Percentiles rank a stretch among this genome's conserved stretches.
Evolutionary conservation across 2,329 filamentous ascomycete species (phyloP).

Genomic region (Mycosphaerella sp.): DNA sequence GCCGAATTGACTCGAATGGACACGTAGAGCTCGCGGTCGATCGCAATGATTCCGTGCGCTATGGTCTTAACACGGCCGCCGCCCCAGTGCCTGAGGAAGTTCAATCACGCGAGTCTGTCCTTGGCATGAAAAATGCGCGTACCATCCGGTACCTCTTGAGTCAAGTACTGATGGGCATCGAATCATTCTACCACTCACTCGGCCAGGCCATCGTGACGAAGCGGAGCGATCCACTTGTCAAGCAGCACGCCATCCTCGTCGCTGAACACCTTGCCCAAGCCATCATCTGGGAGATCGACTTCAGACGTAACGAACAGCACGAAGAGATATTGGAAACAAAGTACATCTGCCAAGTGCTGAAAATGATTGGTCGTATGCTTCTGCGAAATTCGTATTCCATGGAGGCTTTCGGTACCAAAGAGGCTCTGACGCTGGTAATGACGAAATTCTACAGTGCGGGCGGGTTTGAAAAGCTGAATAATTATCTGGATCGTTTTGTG

Average conservation of each 20-base stretch:
- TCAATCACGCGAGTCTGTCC: slow-evolving; percentile 17
- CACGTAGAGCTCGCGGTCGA: slow-evolving; percentile 24
- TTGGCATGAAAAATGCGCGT: slow-evolving; percentile 66
- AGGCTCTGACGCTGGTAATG: slow-evolving; percentile 63
- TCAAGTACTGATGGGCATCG: slow-evolving; percentile 71
- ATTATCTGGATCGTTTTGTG: slow-evolving; percentile 31
- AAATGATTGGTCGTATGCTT: slow-evolving; percentile 23
- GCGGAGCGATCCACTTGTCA: slow-evolving; percentile 58
- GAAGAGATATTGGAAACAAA: slow-evolving; percentile 23
- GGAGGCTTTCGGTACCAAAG: slow-evolving; percentile 26
- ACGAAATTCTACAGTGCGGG: slow-evolving; percentile 78
- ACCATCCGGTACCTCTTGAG: slow-evolving; percentile 70
- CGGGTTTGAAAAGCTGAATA: slow-evolving; percentile 68
- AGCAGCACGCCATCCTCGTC: slow-evolving; percentile 56
- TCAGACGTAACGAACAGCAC: slow-evolving; percentile 19
- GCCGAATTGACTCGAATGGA: slow-evolving; percentile 29
- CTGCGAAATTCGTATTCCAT: slow-evolving; percentile 25
- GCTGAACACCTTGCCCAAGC: slow-evolving; percentile 66
- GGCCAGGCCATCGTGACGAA: slow-evolving; percentile 75
- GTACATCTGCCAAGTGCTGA: slow-evolving; percentile 24
- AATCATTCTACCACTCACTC: slow-evolving; percentile 76
- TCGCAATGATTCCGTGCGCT: slow-evolving; percentile 7
- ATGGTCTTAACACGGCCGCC: slow-evolving; percentile 4
- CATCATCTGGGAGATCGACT: slow-evolving; percentile 26
- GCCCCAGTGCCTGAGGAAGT: slow-evolving; percentile 6